These are phyloP conservation scores for Paramarasmius palmivorus DNA, from an alignment of 1,284 basidiomycete genomes.

Conservation along the genomic window DNA sequence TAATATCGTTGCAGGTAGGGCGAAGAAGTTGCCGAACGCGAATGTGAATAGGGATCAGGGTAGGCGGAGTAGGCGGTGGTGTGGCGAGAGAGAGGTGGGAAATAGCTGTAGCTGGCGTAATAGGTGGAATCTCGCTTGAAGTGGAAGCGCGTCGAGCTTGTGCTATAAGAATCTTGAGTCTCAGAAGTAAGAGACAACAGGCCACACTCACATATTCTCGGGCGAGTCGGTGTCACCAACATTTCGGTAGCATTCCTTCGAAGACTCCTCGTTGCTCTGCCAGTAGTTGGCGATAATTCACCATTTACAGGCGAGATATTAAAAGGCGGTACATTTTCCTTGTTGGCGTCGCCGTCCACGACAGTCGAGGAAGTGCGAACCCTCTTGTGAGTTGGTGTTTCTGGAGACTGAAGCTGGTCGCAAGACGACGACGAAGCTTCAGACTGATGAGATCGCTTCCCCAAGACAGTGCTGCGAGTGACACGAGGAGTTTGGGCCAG, in stretches of 20 bases:
- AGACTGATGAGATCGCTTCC: conserved; percentile 54
- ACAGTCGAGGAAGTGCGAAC: conserved; percentile 43
- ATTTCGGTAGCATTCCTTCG: conserved; percentile 51
- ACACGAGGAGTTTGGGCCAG: conserved; percentile 34
- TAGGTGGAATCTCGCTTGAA: conserved; percentile 37
- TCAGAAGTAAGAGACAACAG: conserved; percentile 15
- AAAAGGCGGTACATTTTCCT: conserved; percentile 75
- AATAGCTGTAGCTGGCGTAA: conserved; percentile 42
- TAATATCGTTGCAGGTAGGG: conserved; percentile 57
- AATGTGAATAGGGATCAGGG: conserved; percentile 56
- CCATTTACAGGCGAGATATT: conserved; percentile 26
- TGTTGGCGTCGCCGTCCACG: conserved; percentile 63
- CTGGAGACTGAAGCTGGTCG: conserved; percentile 52
- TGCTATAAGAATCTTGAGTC: conserved; percentile 3
- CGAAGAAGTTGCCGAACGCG: conserved; percentile 70
- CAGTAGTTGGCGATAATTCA: conserved; percentile 33
- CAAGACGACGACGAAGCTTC: conserved; percentile 26
- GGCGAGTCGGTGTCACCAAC: conserved; percentile 38
- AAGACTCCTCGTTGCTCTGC: conserved; percentile 42
- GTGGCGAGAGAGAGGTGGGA: conserved; percentile 50
- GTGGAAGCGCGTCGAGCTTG: conserved; percentile 43
- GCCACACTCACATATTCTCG: conserved; percentile 23
- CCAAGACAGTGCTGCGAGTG: conserved; percentile 53
- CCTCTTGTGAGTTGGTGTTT: conserved; percentile 69
- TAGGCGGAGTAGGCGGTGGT: conserved; percentile 58